These are phyloP conservation scores for Apiotrichum brassicae DNA, from an alignment of 1,284 basidiomycete genomes.

Conservation along the genomic window DNA sequence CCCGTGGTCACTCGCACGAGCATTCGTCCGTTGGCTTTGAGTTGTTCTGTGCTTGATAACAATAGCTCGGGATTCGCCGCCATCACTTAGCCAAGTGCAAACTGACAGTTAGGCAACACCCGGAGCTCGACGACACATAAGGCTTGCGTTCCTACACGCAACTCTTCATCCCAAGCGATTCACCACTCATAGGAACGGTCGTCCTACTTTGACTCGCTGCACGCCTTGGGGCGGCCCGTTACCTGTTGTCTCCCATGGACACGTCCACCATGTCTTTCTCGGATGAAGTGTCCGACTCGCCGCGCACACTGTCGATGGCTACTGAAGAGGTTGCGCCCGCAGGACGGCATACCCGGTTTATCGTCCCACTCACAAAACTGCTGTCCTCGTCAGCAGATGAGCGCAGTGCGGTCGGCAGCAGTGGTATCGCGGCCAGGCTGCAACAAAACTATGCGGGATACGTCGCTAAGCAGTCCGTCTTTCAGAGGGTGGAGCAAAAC, in stretches of 20 bases:
- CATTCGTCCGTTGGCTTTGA: no score
- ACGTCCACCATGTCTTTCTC: constrained; percentile 30
- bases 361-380: constrained; percentile 22
- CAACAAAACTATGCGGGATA: neutral
- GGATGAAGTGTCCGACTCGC: constrained; percentile 12
- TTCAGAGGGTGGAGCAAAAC: neutral
- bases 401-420: neutral
- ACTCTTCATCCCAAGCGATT: no score
- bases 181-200: no score
- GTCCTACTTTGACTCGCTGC: neutral
- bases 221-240: neutral
- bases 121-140: no score
- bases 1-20: no score
- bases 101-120: no score
- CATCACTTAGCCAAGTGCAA: no score
- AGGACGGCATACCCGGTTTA: constrained; percentile 27
- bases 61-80: no score
- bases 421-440: neutral
- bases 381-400: neutral
- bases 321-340: constrained; percentile 12
- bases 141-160: no score
- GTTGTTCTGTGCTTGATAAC: no score
- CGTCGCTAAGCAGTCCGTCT: neutral
- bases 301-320: constrained; percentile 7
- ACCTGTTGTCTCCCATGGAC: constrained; percentile 18